Percentiles rank a stretch among this genome's conserved stretches.
These are phyloP conservation scores for Phytophthora crassamura DNA, from an alignment of 352 stramenopile species.

Conservation along the genomic window DNA sequence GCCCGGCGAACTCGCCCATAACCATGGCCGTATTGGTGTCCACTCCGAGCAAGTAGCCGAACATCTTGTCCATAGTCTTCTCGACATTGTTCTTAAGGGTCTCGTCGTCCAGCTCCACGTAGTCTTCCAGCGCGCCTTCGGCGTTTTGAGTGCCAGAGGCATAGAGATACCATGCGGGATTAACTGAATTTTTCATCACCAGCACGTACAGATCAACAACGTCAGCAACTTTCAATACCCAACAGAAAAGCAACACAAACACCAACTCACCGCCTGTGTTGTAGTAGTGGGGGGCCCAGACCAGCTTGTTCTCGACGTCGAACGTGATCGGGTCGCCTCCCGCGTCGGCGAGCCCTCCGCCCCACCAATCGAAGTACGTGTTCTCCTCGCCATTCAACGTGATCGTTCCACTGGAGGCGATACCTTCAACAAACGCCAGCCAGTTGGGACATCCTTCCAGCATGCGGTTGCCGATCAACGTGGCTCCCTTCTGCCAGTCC, in stretches of 20 bases:
- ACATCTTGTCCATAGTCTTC: slow-evolving; percentile 76
- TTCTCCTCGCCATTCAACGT: slow-evolving; percentile 39
- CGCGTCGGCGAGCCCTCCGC: slow-evolving; percentile 60
- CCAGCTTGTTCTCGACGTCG: slow-evolving; percentile 58
- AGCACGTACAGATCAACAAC: no score
- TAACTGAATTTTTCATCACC: slow-evolving; percentile 29
- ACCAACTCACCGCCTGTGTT: slow-evolving; percentile 45
- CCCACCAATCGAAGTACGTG: slow-evolving; percentile 79
- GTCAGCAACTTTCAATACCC: no score
- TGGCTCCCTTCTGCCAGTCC: slow-evolving; percentile 65
- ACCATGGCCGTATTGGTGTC: slow-evolving; percentile 62
- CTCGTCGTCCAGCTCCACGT: slow-evolving; percentile 62
- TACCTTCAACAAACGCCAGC: slow-evolving; percentile 75
- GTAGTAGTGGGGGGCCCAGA: slow-evolving; percentile 83
- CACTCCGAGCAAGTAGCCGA: slow-evolving; percentile 56
- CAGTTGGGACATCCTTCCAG: slow-evolving; percentile 68
- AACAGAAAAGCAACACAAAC: no score
- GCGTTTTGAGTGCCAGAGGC: slow-evolving; percentile 43
- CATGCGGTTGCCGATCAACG: slow-evolving; percentile 69
- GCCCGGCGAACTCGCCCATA: slow-evolving; percentile 71
- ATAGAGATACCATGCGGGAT: slow-evolving; percentile 71
- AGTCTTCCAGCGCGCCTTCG: slow-evolving; percentile 35
- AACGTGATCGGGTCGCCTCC: slow-evolving; percentile 48
- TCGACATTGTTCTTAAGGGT: slow-evolving; percentile 63
- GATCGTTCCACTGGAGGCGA: slow-evolving; percentile 57